Conservation (phyloP, 2,329 filamentous ascomycete species). For the Trichoderma sp. region DNA sequence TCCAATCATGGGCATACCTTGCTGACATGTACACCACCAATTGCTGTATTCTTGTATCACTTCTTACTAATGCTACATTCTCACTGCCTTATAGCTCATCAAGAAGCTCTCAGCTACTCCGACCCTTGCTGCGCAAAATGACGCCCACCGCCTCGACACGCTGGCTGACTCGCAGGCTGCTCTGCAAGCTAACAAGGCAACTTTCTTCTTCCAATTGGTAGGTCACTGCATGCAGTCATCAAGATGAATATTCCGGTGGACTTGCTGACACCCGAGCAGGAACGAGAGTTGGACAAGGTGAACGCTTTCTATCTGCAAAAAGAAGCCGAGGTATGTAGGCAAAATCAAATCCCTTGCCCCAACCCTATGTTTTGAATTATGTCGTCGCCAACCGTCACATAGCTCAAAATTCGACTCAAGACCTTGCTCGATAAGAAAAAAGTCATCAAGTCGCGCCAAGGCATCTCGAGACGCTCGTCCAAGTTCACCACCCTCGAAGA, state of each 20-base stretch:
- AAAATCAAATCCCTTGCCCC: background rate
- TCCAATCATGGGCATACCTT: constrained; percentile 9
- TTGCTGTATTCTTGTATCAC: constrained; percentile 13
- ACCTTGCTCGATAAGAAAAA: constrained; percentile 95
- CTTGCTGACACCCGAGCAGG: constrained; percentile 60
- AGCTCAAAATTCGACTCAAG: constrained; percentile 92
- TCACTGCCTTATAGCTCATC: constrained; percentile 70
- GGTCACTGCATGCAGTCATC: constrained; percentile 37
- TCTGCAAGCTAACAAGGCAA: constrained; percentile 94
- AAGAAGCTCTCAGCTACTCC: constrained; percentile 96
- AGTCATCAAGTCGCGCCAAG: constrained; percentile 78
- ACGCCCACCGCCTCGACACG: constrained; percentile 50
- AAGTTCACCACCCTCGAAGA: constrained; percentile 95
- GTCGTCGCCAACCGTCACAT: constrained; percentile 21
- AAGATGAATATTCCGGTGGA: constrained; percentile 33
- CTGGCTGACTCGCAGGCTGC: constrained; percentile 78
- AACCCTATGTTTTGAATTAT: background rate
- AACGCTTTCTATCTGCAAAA: constrained; percentile 98
- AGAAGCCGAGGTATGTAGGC: constrained; percentile 79
- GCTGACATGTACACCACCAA: constrained; percentile 13
- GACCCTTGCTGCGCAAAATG: constrained; percentile 75
- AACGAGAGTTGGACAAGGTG: constrained; percentile 97
- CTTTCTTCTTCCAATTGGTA: constrained; percentile 98
- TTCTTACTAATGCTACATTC: constrained; percentile 10
- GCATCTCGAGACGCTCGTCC: constrained; percentile 81